Base-by-base conservation (phyloP, 768 basidiomycete species). In the Collybia sp. region DNA sequence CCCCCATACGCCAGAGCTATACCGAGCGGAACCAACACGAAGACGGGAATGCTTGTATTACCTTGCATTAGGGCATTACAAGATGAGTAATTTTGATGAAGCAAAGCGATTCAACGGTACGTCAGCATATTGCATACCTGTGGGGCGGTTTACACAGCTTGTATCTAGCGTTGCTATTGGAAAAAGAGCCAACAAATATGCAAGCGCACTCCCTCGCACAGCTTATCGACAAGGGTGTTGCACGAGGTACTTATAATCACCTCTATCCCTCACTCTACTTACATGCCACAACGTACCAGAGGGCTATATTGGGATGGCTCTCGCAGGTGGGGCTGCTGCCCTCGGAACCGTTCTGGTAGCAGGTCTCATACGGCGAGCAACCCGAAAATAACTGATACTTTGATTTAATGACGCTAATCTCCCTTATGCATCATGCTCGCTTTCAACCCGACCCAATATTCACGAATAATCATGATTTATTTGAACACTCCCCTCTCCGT, bases 231-330 rank as follows among this genome's bases (percentile, higher is more conserved):
- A 76, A 82, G 54, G 87, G 82, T 30, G 84, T 94, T 36, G 74
- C 88, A 42, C 81, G 80, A 71, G 93, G 93, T 90, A 53, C 33
- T 73, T 63, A 12, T 30, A 44, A 34, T 9, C 42, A 31, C 9
- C 38, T 19, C 20, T 40, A 12, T 20, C 30, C 32, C 19, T 13
- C 38, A 20, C 46, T 11, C 41, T 20, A 12, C 39, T 31, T 16
- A 30, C 42, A 52, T 44, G 45, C 40, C 3, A 20, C 53, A 25
- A 46, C 46, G 4, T 48, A 9, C 5, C 63, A 94, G 95, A 99
- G 66, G 94, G 94, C n/a, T 97, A 97, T 63, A 90, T 97, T 42
- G 96, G 96, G 40, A 93, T 99, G 86, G 96, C 93, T 12, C 74
- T 99, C 36, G 91, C 84, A 15, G 94, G 94, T 42, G 92, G 93